These are phyloP conservation scores for Geopyxis carbonaria DNA, from an alignment of 495 filamentous ascomycete genomes.

Conservation along the genomic window DNA sequence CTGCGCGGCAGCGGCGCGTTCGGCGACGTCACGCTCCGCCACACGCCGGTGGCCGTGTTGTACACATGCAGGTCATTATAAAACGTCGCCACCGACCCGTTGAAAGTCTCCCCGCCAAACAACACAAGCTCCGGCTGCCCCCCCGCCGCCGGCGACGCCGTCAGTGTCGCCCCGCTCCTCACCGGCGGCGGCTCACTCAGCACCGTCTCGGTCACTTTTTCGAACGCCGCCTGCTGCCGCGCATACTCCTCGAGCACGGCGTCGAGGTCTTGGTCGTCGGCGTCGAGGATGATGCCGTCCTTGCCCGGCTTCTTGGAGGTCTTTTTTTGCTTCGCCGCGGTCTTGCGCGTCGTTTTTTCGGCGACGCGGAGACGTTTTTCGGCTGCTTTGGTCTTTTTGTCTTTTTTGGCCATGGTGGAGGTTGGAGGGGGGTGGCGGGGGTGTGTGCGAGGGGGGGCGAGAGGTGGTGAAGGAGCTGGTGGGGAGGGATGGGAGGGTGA, in stretches of 20 bases:
- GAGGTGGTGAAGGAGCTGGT: not conserved
- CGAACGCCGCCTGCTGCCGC: constrained; percentile 62
- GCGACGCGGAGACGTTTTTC: constrained; percentile 19
- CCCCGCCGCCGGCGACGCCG: constrained; percentile 66
- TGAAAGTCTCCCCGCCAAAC: constrained; percentile 66
- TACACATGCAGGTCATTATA: constrained; percentile 72
- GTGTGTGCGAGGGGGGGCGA: not conserved
- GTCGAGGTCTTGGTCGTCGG: constrained; percentile 73
- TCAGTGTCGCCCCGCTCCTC: constrained; percentile 57
- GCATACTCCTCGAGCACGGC: constrained; percentile 88
- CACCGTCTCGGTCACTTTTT: constrained; percentile 73
- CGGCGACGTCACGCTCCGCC: constrained; percentile 72
- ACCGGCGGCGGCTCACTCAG: constrained; percentile 57
- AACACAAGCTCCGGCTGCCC: constrained; percentile 61
- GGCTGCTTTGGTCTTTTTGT: constrained; percentile 22
- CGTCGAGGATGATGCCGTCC: constrained; percentile 26
- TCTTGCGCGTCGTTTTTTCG: constrained; percentile 23
- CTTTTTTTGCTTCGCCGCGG: constrained; percentile 22
- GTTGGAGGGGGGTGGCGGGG: not conserved
- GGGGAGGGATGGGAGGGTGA: too few relatives aligned
- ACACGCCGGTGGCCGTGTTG: constrained; percentile 68
- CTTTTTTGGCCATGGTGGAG: constrained; percentile 21
- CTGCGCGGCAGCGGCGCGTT: constrained; percentile 83
- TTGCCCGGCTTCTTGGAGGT: constrained; percentile 25
- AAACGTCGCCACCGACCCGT: constrained; percentile 45